Percentiles rank a stretch among this genome's conserved stretches.
phyloP scores from a whole-genome alignment of 2,329 filamentous ascomycete genomes.

The Sordariomycetes sp. region DNA sequence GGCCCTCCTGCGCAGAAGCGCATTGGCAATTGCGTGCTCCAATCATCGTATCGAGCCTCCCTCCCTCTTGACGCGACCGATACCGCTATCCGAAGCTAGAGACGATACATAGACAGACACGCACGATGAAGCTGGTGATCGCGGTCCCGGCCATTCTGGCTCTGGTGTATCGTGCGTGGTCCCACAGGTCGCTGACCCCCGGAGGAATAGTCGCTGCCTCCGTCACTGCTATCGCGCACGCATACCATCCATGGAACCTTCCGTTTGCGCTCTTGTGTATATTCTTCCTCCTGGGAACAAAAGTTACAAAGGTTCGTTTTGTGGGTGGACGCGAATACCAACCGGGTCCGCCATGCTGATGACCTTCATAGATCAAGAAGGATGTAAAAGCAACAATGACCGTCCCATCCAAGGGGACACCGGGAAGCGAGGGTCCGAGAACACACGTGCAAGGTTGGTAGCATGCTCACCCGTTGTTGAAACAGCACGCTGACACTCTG shows the following conservation, averaged over 20 bases:
- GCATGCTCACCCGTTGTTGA: neutral
- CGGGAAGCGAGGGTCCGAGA: slow-evolving; percentile 69
- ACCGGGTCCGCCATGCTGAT: neutral
- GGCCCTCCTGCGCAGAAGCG: neutral
- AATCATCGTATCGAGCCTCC: neutral
- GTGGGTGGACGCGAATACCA: slow-evolving; percentile 7
- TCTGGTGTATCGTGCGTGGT: slow-evolving; percentile 55
- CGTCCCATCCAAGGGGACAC: slow-evolving; percentile 56
- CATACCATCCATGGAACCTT: slow-evolving; percentile 85
- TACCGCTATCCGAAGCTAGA: neutral
- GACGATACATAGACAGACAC: neutral
- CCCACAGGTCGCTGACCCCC: slow-evolving; percentile 65
- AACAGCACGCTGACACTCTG: neutral
- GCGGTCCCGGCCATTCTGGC: slow-evolving; percentile 43
- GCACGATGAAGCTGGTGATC: slow-evolving; percentile 41
- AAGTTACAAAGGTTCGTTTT: slow-evolving; percentile 59
- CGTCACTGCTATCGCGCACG: slow-evolving; percentile 66
- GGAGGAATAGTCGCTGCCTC: slow-evolving; percentile 59
- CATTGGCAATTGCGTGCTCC: neutral
- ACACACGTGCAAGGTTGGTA: slow-evolving; percentile 63
- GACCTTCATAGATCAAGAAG: slow-evolving; percentile 57
- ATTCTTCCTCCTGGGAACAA: slow-evolving; percentile 78
- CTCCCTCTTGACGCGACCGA: neutral
- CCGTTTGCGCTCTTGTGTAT: slow-evolving; percentile 73
- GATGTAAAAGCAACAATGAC: slow-evolving; percentile 74